Base-by-base conservation (phyloP, 768 basidiomycete species). In the Sporobolomyces phaffii region DNA sequence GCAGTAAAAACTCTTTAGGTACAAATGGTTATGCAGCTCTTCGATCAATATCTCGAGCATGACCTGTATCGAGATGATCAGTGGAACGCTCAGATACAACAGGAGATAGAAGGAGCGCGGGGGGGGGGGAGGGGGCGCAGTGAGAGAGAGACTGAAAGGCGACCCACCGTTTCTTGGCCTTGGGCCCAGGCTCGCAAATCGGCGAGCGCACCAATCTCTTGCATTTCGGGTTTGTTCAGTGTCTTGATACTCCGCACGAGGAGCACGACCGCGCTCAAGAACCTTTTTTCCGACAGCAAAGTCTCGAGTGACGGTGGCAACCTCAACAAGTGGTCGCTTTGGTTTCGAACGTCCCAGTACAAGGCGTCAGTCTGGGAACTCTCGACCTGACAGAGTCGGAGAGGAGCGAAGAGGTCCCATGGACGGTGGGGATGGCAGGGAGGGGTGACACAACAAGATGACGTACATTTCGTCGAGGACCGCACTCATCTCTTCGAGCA, bases 1-100 rank as follows among this genome's bases (percentile, higher is more conserved):
- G 75, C 90, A 92, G 86, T 92, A 96, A 77, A 91, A 94, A 1
- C 88, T 90, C 75, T 94, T 96, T 65, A 99, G 84, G 78, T 96
- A 99, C n/a, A 99, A 79, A 78, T 99, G 96, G 72, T 86, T 90
- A 75, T 98, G 93, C 17, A 99, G 82, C 75, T 99, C 96, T 72
- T 99, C 96, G 10, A 93, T 81, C 63, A 99, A 80, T 61, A 98
- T 96, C 70, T 98, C 96, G 50, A 89, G 83, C 48, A 99, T 79
- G 15, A 89, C 87, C 94, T 97, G 73, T n/a, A n/a, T n/a, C n/a
- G n/a, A n/a, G n/a, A n/a, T n/a, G n/a, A n/a, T n/a, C n/a, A n/a
- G n/a, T n/a, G n/a, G n/a, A n/a, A n/a, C n/a, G n/a, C n/a, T n/a
- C n/a, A n/a, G n/a, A n/a, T n/a, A n/a, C n/a, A n/a, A n/a, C n/a